These are phyloP conservation scores for Casuarina glauca DNA, from an alignment of 306 rosid species.

Conservation along the genomic window DNA sequence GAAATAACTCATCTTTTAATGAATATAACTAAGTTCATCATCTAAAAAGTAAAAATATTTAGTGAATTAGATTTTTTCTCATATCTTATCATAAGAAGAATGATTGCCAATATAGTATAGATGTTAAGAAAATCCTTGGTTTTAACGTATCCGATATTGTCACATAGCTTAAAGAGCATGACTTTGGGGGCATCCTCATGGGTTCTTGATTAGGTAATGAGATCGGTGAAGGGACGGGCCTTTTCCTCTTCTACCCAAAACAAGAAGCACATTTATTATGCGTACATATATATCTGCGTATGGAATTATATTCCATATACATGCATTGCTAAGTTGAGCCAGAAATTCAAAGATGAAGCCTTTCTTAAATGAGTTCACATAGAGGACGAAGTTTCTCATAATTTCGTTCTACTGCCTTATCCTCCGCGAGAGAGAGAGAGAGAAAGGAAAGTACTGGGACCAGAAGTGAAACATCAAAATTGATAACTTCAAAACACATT, in stretches of 20 bases:
- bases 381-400: slow-evolving; percentile 27
- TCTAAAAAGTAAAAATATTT: too few relatives aligned
- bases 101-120: too few relatives aligned
- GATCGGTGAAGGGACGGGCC: too few relatives aligned
- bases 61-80: too few relatives aligned
- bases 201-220: too few relatives aligned
- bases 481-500: slow-evolving; percentile 5
- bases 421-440: slow-evolving; percentile 20
- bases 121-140: too few relatives aligned
- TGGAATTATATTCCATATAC: neutral
- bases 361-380: slow-evolving; percentile 44
- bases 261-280: neutral
- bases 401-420: slow-evolving; percentile 27
- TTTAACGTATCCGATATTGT: too few relatives aligned
- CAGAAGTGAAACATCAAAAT: slow-evolving; percentile 15
- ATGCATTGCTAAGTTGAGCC: neutral
- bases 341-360: slow-evolving; percentile 11
- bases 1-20: too few relatives aligned
- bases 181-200: too few relatives aligned
- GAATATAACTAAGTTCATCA: too few relatives aligned
- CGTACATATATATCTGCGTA: neutral
- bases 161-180: too few relatives aligned
- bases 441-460: slow-evolving; percentile 17
- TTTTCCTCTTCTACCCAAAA: neutral
- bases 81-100: too few relatives aligned